A percentile compares a stretch with the other conserved stretches of the same genome.
phyloP scores from a whole-genome alignment of 345 rosid genomes.

The Gossypium bickii region DNA sequence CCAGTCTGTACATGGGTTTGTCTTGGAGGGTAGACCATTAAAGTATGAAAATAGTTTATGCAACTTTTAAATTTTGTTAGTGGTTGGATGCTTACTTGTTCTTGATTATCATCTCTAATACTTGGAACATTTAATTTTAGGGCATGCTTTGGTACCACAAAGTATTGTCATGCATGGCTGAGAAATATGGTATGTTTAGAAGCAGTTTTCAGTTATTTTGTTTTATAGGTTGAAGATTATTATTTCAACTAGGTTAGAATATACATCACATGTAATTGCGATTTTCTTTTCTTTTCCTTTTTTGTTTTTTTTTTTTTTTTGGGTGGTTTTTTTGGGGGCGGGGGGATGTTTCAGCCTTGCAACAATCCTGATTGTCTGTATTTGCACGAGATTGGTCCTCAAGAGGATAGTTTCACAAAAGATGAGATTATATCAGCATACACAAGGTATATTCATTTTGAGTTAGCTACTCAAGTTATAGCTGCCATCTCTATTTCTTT shows the following conservation, averaged over 20 bases:
- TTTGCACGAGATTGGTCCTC: slow-evolving; percentile 88
- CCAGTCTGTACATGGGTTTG: slow-evolving; percentile 82
- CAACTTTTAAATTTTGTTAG: neutral
- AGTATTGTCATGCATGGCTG: slow-evolving; percentile 97
- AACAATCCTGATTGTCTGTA: slow-evolving; percentile 89
- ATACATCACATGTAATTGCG: neutral
- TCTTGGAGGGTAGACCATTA: slow-evolving; percentile 74
- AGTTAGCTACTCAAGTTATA: too few relatives aligned
- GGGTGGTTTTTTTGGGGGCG: too few relatives aligned
- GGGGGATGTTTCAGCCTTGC: slow-evolving; percentile 54
- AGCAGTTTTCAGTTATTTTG: slow-evolving; percentile 11
- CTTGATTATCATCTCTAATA: neutral
- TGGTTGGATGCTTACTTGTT: neutral
- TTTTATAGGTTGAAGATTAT: neutral
- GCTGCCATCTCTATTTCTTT: neutral
- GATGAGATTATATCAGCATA: slow-evolving; percentile 82
- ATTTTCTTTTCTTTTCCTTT: slow-evolving; percentile 4
- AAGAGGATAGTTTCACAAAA: slow-evolving; percentile 92
- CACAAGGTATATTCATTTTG: slow-evolving; percentile 49
- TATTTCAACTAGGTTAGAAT: too few relatives aligned
- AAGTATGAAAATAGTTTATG: slow-evolving; percentile 35
- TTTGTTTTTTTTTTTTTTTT: neutral
- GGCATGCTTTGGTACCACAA: slow-evolving; percentile 94
- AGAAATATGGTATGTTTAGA: slow-evolving; percentile 67
- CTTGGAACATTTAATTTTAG: slow-evolving; percentile 31